Evolutionary conservation across 108 stramenopile species (phyloP).

Genomic region (Poteriospumella lacustris): DNA sequence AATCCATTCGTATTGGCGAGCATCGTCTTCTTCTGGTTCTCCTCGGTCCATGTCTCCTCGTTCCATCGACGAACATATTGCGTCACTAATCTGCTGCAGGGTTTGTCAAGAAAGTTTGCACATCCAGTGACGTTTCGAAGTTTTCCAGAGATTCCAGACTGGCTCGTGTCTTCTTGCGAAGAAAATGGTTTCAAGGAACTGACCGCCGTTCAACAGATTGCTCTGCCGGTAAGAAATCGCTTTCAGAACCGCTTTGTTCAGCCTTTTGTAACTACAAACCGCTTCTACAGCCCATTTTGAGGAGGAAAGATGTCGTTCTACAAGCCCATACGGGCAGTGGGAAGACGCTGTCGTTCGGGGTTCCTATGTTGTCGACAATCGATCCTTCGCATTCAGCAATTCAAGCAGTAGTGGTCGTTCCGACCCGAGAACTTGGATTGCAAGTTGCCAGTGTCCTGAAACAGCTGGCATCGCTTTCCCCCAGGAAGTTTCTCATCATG

Average conservation of each 20-base stretch:
- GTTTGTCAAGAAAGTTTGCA: too few relatives aligned
- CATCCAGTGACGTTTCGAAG: background rate
- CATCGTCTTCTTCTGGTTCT: too few relatives aligned
- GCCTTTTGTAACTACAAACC: too few relatives aligned
- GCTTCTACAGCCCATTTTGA: slow-evolving; percentile 20
- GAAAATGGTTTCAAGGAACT: background rate
- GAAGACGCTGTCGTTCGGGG: slow-evolving; percentile 46
- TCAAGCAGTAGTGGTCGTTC: slow-evolving; percentile 80
- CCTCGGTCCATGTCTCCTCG: too few relatives aligned
- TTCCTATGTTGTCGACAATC: slow-evolving; percentile 39
- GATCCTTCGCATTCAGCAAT: slow-evolving; percentile 41
- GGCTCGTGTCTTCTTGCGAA: background rate
- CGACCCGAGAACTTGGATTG: slow-evolving; percentile 80
- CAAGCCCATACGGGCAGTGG: slow-evolving; percentile 52
- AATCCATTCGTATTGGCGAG: too few relatives aligned
- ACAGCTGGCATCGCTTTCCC: slow-evolving; percentile 39
- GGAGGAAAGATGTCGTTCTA: slow-evolving; percentile 41
- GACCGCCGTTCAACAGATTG: background rate
- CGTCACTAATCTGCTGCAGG: too few relatives aligned
- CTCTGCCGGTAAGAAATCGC: slow-evolving; percentile 8
- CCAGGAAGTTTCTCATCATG: slow-evolving; percentile 68
- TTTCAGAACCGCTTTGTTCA: too few relatives aligned
- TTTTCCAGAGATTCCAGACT: background rate
- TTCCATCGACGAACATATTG: too few relatives aligned
- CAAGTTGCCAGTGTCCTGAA: slow-evolving; percentile 58